Evolutionary conservation across 2,329 filamentous ascomycete species (phyloP), one percentile per base, ranked within the genome.

Genomic region (Huntiella bhutanensis): DNA sequence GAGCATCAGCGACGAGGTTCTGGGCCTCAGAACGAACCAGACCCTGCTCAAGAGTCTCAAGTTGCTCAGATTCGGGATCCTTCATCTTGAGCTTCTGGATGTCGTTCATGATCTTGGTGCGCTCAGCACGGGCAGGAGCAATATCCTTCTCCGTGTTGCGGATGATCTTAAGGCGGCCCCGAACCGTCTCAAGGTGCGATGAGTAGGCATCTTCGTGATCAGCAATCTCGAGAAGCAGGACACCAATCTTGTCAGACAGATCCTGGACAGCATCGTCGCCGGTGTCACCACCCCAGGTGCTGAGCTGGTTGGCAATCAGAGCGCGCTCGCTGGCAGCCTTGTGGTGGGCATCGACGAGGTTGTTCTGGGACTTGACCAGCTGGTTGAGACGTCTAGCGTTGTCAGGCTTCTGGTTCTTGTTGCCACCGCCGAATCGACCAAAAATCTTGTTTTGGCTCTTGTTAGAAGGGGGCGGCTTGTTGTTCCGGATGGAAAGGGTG

Each of bases 141-240:
- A 98, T 88, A 53, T 83, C 92, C 64, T 81, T 80, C 68, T 98
- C 91, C 11, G 86, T 95, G 62, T 98, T 93, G 53, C 91, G 76
- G 54, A 98, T 92, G 53, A 83, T 74, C 72, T 98, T 98, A 60
- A 98, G 68, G 17, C 85, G 64, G 33, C 68, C 71, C 42, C 91
- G 75, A 54, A 82, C 84, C 52, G 94, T 86, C 60, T 98, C 91
- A 47, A 98, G 62, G 42, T 79, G 78, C 61, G 88, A 80, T 4
- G 87, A 84, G 61, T 87, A 96, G 40, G 70, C 59, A 54, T 95
- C 87, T 61, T 98, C 91, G 62, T 93, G 86, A 63, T 94, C 86
- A 45, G 86, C 91, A 51, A 98, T 76, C 67, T 96, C 91, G 16
- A 82, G 81, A 50, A 98, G 68, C 55, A 98, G 68, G 35, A 96